phyloP scores from a whole-genome alignment of 164 flowering plant species.

The Nelumbo lutea region DNA sequence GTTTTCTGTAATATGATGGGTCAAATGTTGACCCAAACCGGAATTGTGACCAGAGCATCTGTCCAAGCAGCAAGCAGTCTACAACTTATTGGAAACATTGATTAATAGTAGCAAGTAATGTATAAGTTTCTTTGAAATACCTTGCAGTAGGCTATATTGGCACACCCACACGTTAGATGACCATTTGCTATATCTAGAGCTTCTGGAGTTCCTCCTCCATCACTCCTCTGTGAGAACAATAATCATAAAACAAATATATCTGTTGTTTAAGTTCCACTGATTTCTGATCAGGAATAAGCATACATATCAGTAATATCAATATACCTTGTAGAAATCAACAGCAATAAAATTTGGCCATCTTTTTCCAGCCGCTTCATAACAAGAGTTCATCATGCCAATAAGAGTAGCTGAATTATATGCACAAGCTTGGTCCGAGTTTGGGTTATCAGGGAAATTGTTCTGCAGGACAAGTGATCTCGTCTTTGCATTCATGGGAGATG shows the following conservation, averaged over 20 bases:
- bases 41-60: no score
- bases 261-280: no score
- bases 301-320: not conserved
- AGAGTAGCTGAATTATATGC: conserved; percentile 68
- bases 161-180: conserved; percentile 73
- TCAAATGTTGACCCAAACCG: no score
- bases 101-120: no score
- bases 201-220: conserved; percentile 79
- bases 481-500: conserved; percentile 57
- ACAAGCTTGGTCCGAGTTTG: conserved; percentile 46
- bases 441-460: conserved; percentile 57
- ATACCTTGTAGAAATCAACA: conserved; percentile 83
- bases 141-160: conserved; percentile 64
- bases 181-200: conserved; percentile 81
- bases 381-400: conserved; percentile 57
- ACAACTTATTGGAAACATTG: no score
- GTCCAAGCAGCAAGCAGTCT: no score
- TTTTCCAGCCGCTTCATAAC: conserved; percentile 56
- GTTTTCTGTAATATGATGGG: no score
- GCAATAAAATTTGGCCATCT: conserved; percentile 93
- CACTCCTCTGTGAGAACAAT: conserved; percentile 64
- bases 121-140: conserved; percentile 18
- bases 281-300: no score
- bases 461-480: conserved; percentile 56
- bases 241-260: no score